phyloP scores from a whole-genome alignment of 176 grass and related monocot species.

The Otatea glauca region DNA sequence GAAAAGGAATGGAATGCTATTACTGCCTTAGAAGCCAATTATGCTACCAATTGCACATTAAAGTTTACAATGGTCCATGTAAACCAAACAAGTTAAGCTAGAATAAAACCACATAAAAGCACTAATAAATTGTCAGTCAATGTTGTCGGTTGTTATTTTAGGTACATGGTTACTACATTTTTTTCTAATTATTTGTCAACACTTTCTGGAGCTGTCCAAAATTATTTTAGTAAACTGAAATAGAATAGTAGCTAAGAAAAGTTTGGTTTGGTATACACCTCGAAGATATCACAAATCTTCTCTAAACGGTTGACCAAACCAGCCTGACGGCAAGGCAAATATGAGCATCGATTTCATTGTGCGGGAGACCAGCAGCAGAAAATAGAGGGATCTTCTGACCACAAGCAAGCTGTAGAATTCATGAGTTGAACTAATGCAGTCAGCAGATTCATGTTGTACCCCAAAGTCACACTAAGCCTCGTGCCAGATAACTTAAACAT shows the following conservation, averaged over 20 bases:
- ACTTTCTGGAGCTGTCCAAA: neutral
- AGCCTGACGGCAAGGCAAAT: constrained; percentile 68
- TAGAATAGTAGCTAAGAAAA: neutral
- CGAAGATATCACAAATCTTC: constrained; percentile 62
- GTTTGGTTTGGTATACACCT: constrained; percentile 45
- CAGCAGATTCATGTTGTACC: too few relatives aligned
- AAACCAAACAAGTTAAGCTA: neutral
- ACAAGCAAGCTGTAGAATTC: constrained; percentile 81
- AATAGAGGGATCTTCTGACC: constrained; percentile 86
- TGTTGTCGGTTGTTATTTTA: neutral
- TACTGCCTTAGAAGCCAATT: too few relatives aligned
- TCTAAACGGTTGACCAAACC: constrained; percentile 75
- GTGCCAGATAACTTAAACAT: too few relatives aligned
- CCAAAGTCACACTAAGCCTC: too few relatives aligned
- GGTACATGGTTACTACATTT: neutral
- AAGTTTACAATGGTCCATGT: constrained; percentile 3
- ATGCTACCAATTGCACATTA: neutral
- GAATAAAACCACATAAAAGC: constrained; percentile 24
- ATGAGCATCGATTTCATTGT: constrained; percentile 29
- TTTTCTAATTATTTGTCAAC: neutral
- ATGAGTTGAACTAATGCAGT: too few relatives aligned
- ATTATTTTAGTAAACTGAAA: neutral
- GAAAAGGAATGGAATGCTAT: too few relatives aligned
- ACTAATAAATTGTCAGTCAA: neutral
- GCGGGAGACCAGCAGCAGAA: constrained; percentile 49